Percentiles rank a stretch among this genome's conserved stretches.
These are phyloP conservation scores for Pleodorina starrii DNA, from an alignment of 139 green algal genomes.

Conservation along the genomic window DNA sequence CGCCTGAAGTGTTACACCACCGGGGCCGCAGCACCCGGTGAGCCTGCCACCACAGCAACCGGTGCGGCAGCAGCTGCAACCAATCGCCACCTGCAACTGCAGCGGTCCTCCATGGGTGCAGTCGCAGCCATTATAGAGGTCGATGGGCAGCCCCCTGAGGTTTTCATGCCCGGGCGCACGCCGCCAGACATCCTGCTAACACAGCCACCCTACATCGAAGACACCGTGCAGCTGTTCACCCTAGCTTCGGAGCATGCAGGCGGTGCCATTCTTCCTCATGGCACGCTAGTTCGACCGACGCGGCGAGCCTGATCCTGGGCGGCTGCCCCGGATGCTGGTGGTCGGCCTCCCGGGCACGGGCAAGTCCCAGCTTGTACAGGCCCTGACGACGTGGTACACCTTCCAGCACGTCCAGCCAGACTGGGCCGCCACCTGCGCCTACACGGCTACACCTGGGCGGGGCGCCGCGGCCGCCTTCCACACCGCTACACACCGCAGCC, in stretches of 20 bases:
- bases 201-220: background rate
- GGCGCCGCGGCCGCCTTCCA: background rate
- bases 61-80: no score
- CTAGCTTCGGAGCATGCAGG: background rate
- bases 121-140: background rate
- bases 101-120: background rate
- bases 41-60: no score
- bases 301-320: background rate
- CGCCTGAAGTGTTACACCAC: no score
- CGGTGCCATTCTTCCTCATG: background rate
- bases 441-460: no score
- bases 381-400: slow-evolving; percentile 19
- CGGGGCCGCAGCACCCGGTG: no score
- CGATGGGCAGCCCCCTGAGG: background rate
- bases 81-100: background rate
- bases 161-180: background rate
- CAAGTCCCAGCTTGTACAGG: slow-evolving; percentile 21
- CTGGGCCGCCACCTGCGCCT: background rate
- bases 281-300: background rate
- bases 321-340: background rate
- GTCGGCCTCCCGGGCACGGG: slow-evolving; percentile 27
- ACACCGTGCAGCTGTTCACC: slow-evolving; percentile 19
- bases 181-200: background rate
- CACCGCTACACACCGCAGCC: background rate
- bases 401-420: slow-evolving; percentile 14